Conservation (phyloP, 768 basidiomycete genomes). For the Bullera alba region DNA sequence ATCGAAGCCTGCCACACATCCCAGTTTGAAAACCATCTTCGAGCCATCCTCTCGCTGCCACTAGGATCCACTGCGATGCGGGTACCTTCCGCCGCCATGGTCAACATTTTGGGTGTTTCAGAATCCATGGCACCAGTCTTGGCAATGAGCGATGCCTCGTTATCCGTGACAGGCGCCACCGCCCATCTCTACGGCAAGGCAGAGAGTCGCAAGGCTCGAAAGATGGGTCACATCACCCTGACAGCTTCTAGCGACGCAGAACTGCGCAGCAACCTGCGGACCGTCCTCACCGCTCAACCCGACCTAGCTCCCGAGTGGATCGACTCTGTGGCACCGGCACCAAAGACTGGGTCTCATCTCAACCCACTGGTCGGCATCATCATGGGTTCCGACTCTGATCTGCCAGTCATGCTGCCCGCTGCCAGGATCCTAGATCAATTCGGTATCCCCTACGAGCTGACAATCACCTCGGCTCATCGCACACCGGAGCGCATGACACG, state of each 20-base stretch:
- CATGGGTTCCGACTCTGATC: conserved; percentile 97
- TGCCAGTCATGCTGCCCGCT: conserved; percentile 86
- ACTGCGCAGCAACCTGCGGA: conserved; percentile 61
- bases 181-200: conserved; percentile 94
- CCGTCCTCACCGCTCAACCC: conserved; percentile 57
- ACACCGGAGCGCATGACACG: conserved; percentile 79
- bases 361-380: conserved; percentile 84
- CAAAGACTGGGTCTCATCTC: conserved; percentile 52
- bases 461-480: conserved; percentile 92
- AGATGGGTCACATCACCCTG: conserved; percentile 96
- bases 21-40: conserved; percentile 95
- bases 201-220: conserved; percentile 78
- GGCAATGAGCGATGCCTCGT: conserved; percentile 55
- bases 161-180: conserved; percentile 64
- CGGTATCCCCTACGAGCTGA: conserved; percentile 78
- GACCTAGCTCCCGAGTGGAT: conserved; percentile 47
- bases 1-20: conserved; percentile 96
- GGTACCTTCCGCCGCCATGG: conserved; percentile 81
- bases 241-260: conserved; percentile 75
- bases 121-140: conserved; percentile 54
- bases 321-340: conserved; percentile 47
- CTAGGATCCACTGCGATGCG: conserved; percentile 81
- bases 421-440: conserved; percentile 79
- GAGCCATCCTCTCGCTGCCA: conserved; percentile 82
- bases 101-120: conserved; percentile 87